Evolutionary conservation across 768 basidiomycete genomes (phyloP).

Genomic region (Pisolithus sp.): DNA sequence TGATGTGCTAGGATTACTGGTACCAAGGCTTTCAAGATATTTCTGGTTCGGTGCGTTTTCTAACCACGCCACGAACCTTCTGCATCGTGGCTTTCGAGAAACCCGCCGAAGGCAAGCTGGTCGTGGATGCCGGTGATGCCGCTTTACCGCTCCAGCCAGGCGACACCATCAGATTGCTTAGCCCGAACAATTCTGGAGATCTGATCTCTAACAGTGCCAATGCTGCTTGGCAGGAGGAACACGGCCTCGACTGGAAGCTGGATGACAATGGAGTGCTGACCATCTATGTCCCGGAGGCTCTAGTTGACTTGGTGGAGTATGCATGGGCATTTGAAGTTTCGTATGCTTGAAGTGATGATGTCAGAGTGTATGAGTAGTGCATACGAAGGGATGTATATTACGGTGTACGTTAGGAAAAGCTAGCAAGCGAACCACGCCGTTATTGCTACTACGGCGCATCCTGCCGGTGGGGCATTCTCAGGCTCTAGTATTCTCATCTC

Average conservation of each 20-base stretch:
- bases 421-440: too few relatives aligned
- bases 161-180: slow-evolving; percentile 38
- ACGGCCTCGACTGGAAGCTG: slow-evolving; percentile 26
- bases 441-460: too few relatives aligned
- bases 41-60: slow-evolving; percentile 35
- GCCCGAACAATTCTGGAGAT: slow-evolving; percentile 16
- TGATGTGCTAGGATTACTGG: slow-evolving; percentile 36
- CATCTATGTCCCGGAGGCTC: slow-evolving; percentile 23
- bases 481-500: too few relatives aligned
- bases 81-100: slow-evolving; percentile 41
- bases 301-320: slow-evolving; percentile 20
- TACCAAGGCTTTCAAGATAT: slow-evolving; percentile 39
- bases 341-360: slow-evolving; percentile 15
- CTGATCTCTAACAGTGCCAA: not conserved
- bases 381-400: too few relatives aligned
- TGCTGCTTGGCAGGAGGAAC: not conserved
- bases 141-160: slow-evolving; percentile 38
- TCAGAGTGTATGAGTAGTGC: too few relatives aligned
- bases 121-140: slow-evolving; percentile 28
- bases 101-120: slow-evolving; percentile 29
- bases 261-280: slow-evolving; percentile 25
- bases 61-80: slow-evolving; percentile 44
- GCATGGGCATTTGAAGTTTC: slow-evolving; percentile 39
- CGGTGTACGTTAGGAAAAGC: too few relatives aligned
- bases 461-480: too few relatives aligned